Evolutionary conservation across 768 basidiomycete genomes (phyloP).

Genomic region (Dentipellis fragilis): DNA sequence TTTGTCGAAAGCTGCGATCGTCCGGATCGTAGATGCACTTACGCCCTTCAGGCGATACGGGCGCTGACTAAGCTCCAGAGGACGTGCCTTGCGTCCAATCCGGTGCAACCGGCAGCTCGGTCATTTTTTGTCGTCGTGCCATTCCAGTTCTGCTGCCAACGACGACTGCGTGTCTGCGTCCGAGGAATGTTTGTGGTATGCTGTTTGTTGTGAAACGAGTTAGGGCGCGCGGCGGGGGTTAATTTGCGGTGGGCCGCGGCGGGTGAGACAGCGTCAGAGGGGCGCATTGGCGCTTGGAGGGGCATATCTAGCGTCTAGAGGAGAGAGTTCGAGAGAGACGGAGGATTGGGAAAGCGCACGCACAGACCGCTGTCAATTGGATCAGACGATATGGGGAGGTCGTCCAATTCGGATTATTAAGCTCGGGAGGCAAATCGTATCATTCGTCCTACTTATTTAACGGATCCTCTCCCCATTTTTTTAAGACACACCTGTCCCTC

Average conservation of each 20-base stretch:
- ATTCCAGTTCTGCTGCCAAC: not conserved
- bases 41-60: too few species aligned
- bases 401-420: not conserved
- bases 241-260: not conserved
- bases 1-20: too few species aligned
- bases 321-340: too few species aligned
- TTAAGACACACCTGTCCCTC: not conserved
- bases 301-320: too few species aligned
- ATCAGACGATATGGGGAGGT: too few species aligned
- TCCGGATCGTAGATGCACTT: too few species aligned
- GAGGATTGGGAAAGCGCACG: too few species aligned
- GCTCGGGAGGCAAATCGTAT: not conserved
- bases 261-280: not conserved
- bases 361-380: too few species aligned
- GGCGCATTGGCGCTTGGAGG: too few species aligned
- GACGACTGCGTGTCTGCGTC: not conserved
- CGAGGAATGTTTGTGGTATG: not conserved
- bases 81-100: not conserved
- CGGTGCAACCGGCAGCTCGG: not conserved
- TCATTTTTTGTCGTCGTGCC: not conserved
- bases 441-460: not conserved
- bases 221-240: not conserved
- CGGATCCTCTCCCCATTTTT: not conserved
- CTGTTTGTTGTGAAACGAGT: not conserved
- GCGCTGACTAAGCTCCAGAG: not conserved